Percentiles rank a stretch among this genome's conserved stretches.
phyloP scores from a whole-genome alignment of 2,329 filamentous ascomycete genomes.

The Sclerotinia sclerotiorum region DNA sequence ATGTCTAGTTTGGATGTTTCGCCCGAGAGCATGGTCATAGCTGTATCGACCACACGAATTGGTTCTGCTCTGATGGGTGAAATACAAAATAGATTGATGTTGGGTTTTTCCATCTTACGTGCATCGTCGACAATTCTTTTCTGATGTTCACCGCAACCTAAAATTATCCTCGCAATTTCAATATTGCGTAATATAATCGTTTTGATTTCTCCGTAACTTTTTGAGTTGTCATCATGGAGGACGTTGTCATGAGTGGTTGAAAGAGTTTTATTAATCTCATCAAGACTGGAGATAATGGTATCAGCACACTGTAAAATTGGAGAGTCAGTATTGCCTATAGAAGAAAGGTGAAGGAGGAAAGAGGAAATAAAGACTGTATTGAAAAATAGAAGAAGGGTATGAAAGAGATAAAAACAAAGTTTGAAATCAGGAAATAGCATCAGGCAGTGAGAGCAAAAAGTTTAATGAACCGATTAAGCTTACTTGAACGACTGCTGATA shows the following conservation, averaged over 20 bases:
- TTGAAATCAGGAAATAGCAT: too few relatives aligned
- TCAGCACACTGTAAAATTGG: slow-evolving; percentile 47
- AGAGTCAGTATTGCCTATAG: too few relatives aligned
- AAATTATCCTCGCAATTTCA: not conserved
- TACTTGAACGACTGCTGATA: slow-evolving; percentile 49
- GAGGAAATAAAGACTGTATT: too few relatives aligned
- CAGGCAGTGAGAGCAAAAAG: too few relatives aligned
- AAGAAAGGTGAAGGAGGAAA: too few relatives aligned
- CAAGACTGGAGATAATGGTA: slow-evolving; percentile 67
- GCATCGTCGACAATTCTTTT: not conserved
- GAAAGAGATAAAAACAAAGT: too few relatives aligned
- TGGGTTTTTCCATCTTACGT: not conserved
- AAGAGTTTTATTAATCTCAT: slow-evolving; percentile 66
- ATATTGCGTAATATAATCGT: not conserved
- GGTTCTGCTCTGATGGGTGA: not conserved
- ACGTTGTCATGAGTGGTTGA: slow-evolving; percentile 23
- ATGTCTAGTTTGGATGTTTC: not conserved
- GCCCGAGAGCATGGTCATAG: slow-evolving; percentile 9
- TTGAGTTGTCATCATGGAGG: not conserved
- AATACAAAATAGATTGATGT: not conserved
- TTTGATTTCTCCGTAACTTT: not conserved
- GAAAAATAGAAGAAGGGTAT: too few relatives aligned
- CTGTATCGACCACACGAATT: not conserved
- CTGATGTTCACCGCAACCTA: slow-evolving; percentile 8
- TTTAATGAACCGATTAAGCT: too few relatives aligned